These are phyloP conservation scores for Mrakia frigida DNA, from an alignment of 768 basidiomycete genomes.

Conservation along the genomic window DNA sequence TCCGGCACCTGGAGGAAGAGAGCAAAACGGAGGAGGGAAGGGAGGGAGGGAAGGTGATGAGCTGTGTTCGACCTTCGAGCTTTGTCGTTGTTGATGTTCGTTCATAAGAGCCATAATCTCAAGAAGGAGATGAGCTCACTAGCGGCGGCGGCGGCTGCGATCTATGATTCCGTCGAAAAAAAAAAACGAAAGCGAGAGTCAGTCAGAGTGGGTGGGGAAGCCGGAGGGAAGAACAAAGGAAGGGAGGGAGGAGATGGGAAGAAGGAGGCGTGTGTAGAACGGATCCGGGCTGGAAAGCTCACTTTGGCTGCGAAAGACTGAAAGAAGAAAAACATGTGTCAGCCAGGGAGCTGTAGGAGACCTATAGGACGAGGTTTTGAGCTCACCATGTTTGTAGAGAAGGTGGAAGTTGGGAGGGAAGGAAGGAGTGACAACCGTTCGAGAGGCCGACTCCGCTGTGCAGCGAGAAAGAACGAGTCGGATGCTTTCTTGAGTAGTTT, in stretches of 20 bases:
- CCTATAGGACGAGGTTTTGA: background rate
- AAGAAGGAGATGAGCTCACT: background rate
- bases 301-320: constrained; percentile 7
- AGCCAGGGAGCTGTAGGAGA: background rate
- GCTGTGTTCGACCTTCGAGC: background rate
- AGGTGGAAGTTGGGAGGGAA: background rate
- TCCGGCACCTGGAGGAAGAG: background rate
- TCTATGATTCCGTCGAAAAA: background rate
- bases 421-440: background rate
- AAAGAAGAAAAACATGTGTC: background rate
- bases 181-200: background rate
- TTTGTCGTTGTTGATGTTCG: too few species aligned
- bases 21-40: background rate
- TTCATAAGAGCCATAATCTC: too few species aligned
- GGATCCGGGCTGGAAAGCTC: background rate
- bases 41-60: background rate
- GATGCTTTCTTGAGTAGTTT: too few species aligned
- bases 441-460: background rate
- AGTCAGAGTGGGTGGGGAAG: background rate
- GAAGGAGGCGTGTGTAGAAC: background rate
- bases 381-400: background rate
- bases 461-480: too few species aligned
- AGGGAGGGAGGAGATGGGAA: constrained; percentile 1
- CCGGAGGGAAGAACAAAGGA: background rate
- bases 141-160: background rate